These are phyloP conservation scores for Lentinula lateritia DNA, from an alignment of 768 basidiomycete genomes.

Conservation along the genomic window DNA sequence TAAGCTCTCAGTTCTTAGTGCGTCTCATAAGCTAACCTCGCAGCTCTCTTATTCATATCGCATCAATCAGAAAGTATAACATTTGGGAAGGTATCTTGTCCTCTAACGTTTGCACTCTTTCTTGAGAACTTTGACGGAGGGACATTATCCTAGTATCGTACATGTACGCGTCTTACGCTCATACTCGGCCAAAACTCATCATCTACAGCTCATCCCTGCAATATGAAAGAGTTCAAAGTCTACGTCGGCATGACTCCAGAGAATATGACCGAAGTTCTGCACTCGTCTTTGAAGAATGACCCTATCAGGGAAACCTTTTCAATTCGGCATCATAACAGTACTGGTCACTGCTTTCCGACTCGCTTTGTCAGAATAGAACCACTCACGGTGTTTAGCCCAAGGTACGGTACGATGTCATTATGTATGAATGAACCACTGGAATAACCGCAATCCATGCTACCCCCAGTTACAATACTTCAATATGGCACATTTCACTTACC, in stretches of 20 bases:
- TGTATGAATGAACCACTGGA: neutral
- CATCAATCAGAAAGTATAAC: constrained; percentile 56
- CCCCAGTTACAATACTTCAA: constrained; percentile 70
- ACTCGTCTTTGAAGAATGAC: constrained; percentile 63
- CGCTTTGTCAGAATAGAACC: constrained; percentile 73
- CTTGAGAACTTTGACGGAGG: neutral
- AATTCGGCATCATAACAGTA: constrained; percentile 47
- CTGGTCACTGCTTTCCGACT: constrained; percentile 55
- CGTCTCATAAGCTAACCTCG: constrained; percentile 19
- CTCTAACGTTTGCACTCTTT: neutral
- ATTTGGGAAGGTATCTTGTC: constrained; percentile 66
- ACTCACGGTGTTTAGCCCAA: constrained; percentile 47
- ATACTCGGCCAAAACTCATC: constrained; percentile 6
- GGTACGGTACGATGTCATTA: neutral
- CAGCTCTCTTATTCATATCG: constrained; percentile 6
- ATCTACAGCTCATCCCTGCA: constrained; percentile 73
- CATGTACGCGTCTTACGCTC: constrained; percentile 23
- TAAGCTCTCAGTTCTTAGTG: constrained; percentile 59
- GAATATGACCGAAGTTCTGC: constrained; percentile 64
- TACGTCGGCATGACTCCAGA: constrained; percentile 61
- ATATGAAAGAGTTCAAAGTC: constrained; percentile 79
- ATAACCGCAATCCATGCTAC: constrained; percentile 28
- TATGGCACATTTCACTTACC: constrained; percentile 66
- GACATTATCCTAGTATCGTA: constrained; percentile 28
- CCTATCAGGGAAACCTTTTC: constrained; percentile 56